These are phyloP conservation scores for Aurifilum marmelostoma DNA, from an alignment of 2,329 filamentous ascomycete genomes.

Conservation along the genomic window DNA sequence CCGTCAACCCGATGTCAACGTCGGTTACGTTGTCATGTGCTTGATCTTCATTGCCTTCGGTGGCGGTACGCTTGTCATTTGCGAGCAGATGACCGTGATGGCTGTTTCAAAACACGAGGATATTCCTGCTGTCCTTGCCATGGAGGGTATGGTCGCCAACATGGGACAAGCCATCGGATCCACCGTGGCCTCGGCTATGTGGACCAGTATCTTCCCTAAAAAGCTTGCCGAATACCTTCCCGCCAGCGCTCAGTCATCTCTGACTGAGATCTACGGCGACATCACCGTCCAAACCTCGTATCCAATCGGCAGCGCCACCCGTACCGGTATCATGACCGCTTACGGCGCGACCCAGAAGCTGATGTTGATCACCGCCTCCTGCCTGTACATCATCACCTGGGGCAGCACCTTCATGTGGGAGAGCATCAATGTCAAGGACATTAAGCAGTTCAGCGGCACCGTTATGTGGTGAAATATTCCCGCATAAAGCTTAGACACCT, in stretches of 20 bases:
- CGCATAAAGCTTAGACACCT: too few species aligned
- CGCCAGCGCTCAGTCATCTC: background rate
- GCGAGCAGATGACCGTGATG: background rate
- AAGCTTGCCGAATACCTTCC: background rate
- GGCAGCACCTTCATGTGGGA: background rate
- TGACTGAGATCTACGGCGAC: background rate
- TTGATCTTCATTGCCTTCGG: constrained; percentile 66
- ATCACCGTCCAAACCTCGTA: background rate
- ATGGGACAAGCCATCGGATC: background rate
- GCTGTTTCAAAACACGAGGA: background rate
- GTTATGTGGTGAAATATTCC: background rate
- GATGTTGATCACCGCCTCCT: background rate
- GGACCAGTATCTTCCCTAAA: background rate
- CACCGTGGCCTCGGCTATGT: background rate
- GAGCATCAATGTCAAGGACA: background rate
- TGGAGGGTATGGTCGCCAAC: background rate
- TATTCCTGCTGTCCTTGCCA: background rate
- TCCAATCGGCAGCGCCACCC: background rate
- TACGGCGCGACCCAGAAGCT: background rate
- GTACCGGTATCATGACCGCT: background rate
- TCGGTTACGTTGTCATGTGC: constrained; percentile 61
- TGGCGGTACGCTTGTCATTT: constrained; percentile 44
- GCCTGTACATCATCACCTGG: background rate
- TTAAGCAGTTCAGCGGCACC: background rate
- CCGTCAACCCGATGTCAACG: constrained; percentile 53